Evolutionary conservation across 495 filamentous ascomycete genomes (phyloP).

Genomic region (Tuber microsphaerosporum): DNA sequence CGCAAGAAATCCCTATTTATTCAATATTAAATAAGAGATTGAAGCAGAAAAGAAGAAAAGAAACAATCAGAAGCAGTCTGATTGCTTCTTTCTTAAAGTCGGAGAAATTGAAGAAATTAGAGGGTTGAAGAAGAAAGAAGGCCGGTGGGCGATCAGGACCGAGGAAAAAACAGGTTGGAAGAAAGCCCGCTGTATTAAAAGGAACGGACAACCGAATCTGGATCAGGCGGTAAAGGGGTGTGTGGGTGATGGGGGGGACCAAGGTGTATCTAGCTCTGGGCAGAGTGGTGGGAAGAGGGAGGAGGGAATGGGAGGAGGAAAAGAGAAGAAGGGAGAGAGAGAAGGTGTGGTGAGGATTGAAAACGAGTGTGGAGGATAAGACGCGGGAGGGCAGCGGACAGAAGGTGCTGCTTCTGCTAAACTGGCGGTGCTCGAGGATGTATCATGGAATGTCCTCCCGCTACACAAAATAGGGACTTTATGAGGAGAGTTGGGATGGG

Average conservation of each 20-base stretch:
- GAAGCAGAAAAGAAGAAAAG: constrained; percentile 3
- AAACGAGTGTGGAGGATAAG: background rate
- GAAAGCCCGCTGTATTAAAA: constrained; percentile 28
- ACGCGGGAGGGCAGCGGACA: background rate
- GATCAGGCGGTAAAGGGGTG: constrained; percentile 24
- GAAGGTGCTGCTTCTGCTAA: background rate
- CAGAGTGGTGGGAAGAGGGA: constrained; percentile 20
- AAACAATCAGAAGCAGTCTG: constrained; percentile 8
- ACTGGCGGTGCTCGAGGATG: background rate
- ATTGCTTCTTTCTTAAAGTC: background rate
- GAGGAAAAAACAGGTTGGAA: constrained; percentile 3
- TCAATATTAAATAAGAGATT: constrained; percentile 3
- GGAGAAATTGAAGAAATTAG: background rate
- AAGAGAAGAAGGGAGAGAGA: background rate
- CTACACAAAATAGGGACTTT: background rate
- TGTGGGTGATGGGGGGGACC: constrained; percentile 14
- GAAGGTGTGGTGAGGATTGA: background rate
- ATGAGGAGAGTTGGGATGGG: background rate
- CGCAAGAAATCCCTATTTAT: background rate
- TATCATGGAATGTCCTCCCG: background rate
- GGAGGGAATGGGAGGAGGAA: background rate
- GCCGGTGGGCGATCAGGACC: background rate
- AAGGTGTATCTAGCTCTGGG: background rate
- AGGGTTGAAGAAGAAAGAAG: background rate
- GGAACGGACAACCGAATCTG: constrained; percentile 20